Evolutionary conservation across 2,329 filamentous ascomycete species (phyloP).

Genomic region (Colletotrichum costaricense): DNA sequence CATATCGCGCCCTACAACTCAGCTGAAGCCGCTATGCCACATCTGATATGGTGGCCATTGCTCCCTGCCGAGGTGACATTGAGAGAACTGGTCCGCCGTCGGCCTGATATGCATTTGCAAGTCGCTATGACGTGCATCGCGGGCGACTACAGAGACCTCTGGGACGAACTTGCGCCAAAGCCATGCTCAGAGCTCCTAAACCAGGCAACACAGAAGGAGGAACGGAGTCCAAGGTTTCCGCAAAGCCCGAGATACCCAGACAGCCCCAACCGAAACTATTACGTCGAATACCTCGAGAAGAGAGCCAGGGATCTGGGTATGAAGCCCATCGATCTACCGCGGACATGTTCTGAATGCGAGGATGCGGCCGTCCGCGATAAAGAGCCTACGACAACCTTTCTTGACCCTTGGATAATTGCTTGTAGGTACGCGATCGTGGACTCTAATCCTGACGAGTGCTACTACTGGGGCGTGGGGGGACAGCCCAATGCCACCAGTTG

Average conservation of each 20-base stretch:
- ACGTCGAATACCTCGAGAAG: neutral
- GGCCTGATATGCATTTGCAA: conserved; percentile 1
- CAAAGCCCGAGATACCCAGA: neutral
- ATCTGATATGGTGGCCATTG: conserved; percentile 23
- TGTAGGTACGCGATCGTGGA: neutral
- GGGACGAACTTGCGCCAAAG: neutral
- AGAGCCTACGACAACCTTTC: conserved; percentile 6
- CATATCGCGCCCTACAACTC: conserved; percentile 6
- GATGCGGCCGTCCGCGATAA: conserved; percentile 10
- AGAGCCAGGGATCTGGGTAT: neutral
- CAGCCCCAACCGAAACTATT: conserved; percentile 11
- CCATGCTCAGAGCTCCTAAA: conserved; percentile 2
- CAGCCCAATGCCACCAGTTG: conserved; percentile 10
- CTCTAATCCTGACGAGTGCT: neutral
- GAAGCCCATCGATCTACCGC: neutral
- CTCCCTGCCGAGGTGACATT: neutral
- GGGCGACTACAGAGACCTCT: conserved; percentile 2
- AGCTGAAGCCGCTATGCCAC: neutral
- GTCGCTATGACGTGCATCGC: conserved; percentile 6
- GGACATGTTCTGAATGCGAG: neutral
- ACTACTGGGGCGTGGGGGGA: neutral
- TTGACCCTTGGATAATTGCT: neutral
- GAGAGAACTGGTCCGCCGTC: neutral
- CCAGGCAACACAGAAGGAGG: neutral
- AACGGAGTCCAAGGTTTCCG: neutral